Base-by-base conservation (phyloP, 1,284 basidiomycete species). In the Vanrija pseudolonga region DNA sequence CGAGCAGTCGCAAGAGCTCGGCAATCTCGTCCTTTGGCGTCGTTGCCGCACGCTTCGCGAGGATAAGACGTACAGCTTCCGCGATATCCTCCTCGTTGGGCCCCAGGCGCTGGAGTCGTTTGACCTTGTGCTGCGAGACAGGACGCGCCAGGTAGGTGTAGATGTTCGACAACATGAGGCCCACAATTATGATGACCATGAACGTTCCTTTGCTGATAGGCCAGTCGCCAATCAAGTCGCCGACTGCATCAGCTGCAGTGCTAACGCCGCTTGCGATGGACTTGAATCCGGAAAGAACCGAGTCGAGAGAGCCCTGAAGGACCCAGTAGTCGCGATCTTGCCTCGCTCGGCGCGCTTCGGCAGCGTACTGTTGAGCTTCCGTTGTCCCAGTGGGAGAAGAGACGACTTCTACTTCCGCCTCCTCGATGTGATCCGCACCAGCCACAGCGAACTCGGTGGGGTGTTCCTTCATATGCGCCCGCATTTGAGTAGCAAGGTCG, bases 381-480 rank as follows among this genome's bases (percentile, higher is more conserved):
- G 67, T 66, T 2, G 56, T 55, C 4, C 43, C 53, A 0, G 37
- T 8, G 8, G 56, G 23, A 6, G 39, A 15, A 9, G 46, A 46
- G 4, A 46, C 55, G 2, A 50, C 60, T 17, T 57, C 60, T 3
- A 22, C 44, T 3, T 61, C 57, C 12, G 41, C 55, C 18, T 50
- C 55, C 26, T 60, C 63, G 9, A 52, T 60, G 11, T 53, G 53
- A 9, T 61, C 63, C 43, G 89, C 79, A 11, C 90, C 92, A 55
- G 87, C 87, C 0, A 90, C 88, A 48, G 90, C 78, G 76, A 98
- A 98, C 77, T 98, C 94, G 58, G 83, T 82, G 54, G 87, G 83
- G 73, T 98, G 91, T 50, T 87, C 85, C 57, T 87, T 82, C 67
- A 98, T 93, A 78, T 98, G 95, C 47, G 78, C 78, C 24, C 89